Evolutionary conservation across 805 yeast species (phyloP).

Genomic region (Candida xiaguanensis): DNA sequence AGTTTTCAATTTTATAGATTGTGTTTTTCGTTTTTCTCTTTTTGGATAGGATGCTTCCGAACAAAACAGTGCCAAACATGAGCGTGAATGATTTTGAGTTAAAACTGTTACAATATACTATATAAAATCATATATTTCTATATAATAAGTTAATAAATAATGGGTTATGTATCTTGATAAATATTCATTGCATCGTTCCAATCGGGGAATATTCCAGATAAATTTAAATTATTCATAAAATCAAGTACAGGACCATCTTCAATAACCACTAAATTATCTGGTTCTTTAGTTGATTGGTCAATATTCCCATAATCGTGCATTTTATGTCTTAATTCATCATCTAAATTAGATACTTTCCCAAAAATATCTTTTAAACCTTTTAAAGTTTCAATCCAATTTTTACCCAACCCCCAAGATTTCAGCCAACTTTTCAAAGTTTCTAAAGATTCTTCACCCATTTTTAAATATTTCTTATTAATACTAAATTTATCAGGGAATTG

Average conservation of each 20-base stretch:
- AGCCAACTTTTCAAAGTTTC: slow-evolving; percentile 23
- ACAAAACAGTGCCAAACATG: no score
- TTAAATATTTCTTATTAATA: slow-evolving; percentile 13
- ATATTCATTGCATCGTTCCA: slow-evolving; percentile 13
- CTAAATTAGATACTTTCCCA: slow-evolving; percentile 14
- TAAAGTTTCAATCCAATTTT: slow-evolving; percentile 25
- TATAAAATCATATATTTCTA: no score
- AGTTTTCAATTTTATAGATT: no score
- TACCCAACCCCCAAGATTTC: slow-evolving; percentile 26
- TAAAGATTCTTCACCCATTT: slow-evolving; percentile 20
- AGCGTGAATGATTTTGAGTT: no score
- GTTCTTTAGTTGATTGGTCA: slow-evolving; percentile 14
- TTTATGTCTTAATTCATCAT: slow-evolving; percentile 18
- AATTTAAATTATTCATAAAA: slow-evolving; percentile 16
- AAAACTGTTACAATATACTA: no score
- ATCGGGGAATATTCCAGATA: slow-evolving; percentile 16
- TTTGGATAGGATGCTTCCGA: no score
- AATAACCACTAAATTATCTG: slow-evolving; percentile 10
- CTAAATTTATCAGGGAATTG: neutral
- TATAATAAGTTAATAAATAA: no score
- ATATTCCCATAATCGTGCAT: slow-evolving; percentile 30
- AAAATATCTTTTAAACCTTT: slow-evolving; percentile 21
- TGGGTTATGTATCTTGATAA: neutral
- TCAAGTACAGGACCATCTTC: slow-evolving; percentile 15
- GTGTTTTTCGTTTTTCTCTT: no score